Evolutionary conservation across 1,139 yeast genomes (phyloP).

Genomic region (Pichiaceae sp.): DNA sequence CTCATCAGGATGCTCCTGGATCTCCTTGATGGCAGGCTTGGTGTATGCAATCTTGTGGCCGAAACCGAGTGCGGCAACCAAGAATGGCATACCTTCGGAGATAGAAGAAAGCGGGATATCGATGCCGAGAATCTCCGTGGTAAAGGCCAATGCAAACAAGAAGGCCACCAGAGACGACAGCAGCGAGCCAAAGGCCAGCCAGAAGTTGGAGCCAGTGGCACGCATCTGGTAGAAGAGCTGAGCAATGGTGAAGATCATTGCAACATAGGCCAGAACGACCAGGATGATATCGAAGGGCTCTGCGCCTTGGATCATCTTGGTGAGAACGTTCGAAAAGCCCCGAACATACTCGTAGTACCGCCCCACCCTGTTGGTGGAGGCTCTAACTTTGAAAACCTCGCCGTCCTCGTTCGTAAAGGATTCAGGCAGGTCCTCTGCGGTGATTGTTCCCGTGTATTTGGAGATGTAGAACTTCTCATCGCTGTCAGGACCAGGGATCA

Average conservation of each 20-base stretch:
- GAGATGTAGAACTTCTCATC: slow-evolving; percentile 22
- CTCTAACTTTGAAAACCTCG: slow-evolving; percentile 58
- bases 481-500: slow-evolving; percentile 19
- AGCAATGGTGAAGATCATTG: slow-evolving; percentile 82
- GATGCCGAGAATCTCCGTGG: slow-evolving; percentile 44
- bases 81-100: slow-evolving; percentile 89
- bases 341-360: slow-evolving; percentile 57
- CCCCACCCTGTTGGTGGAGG: slow-evolving; percentile 46
- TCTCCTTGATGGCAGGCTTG: slow-evolving; percentile 42
- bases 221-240: slow-evolving; percentile 79
- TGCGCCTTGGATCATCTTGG: slow-evolving; percentile 59
- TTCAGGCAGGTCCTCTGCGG: slow-evolving; percentile 26
- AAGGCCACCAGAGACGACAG: slow-evolving; percentile 82
- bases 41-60: slow-evolving; percentile 80
- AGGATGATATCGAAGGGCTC: slow-evolving; percentile 82
- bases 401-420: slow-evolving; percentile 32
- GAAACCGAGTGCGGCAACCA: slow-evolving; percentile 89
- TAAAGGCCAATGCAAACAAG: slow-evolving; percentile 67
- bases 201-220: slow-evolving; percentile 71
- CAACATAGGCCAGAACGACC: slow-evolving; percentile 74
- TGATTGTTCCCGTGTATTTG: slow-evolving; percentile 8
- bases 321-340: slow-evolving; percentile 36
- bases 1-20: slow-evolving; percentile 28
- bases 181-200: slow-evolving; percentile 82
- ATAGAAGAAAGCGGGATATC: slow-evolving; percentile 67